phyloP scores from a whole-genome alignment of 2,329 filamentous ascomycete genomes.

The Colletotrichum destructivum region DNA sequence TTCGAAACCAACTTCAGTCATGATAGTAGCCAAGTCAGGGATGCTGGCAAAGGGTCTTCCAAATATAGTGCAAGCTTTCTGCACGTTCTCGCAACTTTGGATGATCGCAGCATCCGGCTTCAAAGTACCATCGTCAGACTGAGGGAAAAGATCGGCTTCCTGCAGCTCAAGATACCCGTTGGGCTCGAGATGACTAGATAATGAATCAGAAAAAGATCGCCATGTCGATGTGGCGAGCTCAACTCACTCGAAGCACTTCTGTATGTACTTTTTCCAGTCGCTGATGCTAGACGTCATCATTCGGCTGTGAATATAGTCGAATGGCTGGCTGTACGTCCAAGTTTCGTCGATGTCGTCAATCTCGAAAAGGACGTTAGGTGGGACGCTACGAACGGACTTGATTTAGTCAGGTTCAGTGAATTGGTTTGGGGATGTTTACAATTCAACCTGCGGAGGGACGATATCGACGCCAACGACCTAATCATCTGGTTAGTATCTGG shows the following conservation, averaged over 20 bases:
- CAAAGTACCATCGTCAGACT: slow-evolving; percentile 58
- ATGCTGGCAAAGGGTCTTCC: slow-evolving; percentile 50
- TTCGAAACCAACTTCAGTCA: slow-evolving; percentile 67
- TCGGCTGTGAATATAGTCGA: slow-evolving; percentile 54
- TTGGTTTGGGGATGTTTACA: slow-evolving; percentile 45
- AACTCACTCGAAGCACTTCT: slow-evolving; percentile 41
- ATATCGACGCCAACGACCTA: slow-evolving; percentile 50
- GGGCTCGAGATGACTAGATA: slow-evolving; percentile 29
- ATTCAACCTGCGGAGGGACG: slow-evolving; percentile 51
- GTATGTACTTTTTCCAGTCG: slow-evolving; percentile 43
- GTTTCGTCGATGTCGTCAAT: slow-evolving; percentile 50
- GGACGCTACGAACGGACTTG: slow-evolving; percentile 40
- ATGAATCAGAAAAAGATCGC: slow-evolving; percentile 43
- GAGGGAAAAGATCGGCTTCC: slow-evolving; percentile 47
- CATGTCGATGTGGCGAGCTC: slow-evolving; percentile 7
- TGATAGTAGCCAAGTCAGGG: slow-evolving; percentile 49
- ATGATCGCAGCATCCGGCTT: slow-evolving; percentile 44
- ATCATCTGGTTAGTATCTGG: background rate
- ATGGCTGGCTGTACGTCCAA: slow-evolving; percentile 41
- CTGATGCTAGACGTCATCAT: slow-evolving; percentile 50
- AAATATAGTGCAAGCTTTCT: slow-evolving; percentile 49
- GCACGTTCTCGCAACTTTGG: slow-evolving; percentile 50
- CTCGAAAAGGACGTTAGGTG: slow-evolving; percentile 49
- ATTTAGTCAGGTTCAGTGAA: slow-evolving; percentile 47
- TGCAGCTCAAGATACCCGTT: slow-evolving; percentile 52